phyloP scores from a whole-genome alignment of 2,329 filamentous ascomycete species.

The Phaeophleospora eucalypticola region DNA sequence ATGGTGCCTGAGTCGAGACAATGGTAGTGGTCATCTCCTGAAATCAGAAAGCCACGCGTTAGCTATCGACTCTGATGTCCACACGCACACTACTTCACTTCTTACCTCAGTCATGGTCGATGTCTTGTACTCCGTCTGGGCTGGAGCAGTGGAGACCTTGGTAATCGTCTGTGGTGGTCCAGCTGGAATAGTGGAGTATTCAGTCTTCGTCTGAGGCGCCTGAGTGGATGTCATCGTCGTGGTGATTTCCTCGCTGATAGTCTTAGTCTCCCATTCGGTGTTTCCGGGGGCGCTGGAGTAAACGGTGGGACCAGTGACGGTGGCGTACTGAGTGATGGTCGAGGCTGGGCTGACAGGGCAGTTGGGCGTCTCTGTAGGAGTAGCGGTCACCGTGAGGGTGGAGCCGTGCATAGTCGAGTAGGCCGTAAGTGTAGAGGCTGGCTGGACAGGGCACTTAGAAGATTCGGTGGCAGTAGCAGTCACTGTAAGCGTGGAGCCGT shows the following conservation, averaged over 20 bases:
- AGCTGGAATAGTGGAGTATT: slow-evolving; percentile 2
- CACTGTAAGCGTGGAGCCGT: too few species aligned
- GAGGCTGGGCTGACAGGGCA: background rate
- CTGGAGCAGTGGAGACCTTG: too few species aligned
- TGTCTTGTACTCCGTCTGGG: too few species aligned
- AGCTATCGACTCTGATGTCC: too few species aligned
- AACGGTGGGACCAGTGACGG: background rate
- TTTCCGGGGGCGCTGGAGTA: background rate
- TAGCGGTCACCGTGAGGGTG: background rate
- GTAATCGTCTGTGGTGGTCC: background rate
- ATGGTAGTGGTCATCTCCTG: too few species aligned
- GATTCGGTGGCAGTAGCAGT: too few species aligned
- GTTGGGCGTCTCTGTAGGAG: background rate
- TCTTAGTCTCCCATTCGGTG: slow-evolving; percentile 1
- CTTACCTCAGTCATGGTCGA: too few species aligned
- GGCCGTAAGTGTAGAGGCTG: background rate
- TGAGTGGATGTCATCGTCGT: slow-evolving; percentile 2
- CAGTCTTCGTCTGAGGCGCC: slow-evolving; percentile 1
- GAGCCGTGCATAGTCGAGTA: too few species aligned
- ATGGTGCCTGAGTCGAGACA: too few species aligned
- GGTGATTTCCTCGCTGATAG: slow-evolving; percentile 2
- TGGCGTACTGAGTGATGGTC: slow-evolving; percentile 3
- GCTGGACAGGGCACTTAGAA: background rate
- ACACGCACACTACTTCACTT: too few species aligned
- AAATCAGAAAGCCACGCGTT: too few species aligned